Conservation (phyloP, 73 alveolate genomes). For the Paramecium octaurelia region DNA sequence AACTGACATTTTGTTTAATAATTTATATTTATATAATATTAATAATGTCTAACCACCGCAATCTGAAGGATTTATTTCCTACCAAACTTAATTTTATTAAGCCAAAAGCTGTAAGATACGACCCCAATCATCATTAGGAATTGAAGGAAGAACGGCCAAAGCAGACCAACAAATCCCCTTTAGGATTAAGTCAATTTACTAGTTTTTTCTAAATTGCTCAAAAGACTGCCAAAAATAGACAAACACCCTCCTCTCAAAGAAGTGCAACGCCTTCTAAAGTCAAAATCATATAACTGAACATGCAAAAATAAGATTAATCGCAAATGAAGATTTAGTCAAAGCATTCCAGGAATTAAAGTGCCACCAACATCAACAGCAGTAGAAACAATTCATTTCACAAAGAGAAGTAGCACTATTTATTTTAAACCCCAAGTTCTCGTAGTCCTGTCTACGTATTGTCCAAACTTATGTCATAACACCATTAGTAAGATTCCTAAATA, state of each 20-base stretch:
- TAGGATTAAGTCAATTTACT: neutral
- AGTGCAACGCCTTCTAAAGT: neutral
- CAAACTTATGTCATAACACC: neutral
- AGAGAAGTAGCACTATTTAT: neutral
- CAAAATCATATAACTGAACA: neutral
- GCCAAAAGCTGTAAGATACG: neutral
- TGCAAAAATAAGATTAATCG: neutral
- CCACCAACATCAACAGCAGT: neutral
- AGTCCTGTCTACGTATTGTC: neutral
- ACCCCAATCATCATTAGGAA: neutral
- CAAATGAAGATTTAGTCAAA: neutral
- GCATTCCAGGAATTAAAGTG: conserved; percentile 3
- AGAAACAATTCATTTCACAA: conserved; percentile 15
- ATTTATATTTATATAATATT: neutral
- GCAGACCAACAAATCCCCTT: neutral
- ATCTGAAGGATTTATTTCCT: conserved; percentile 2
- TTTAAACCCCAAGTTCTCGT: neutral
- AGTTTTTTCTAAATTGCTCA: neutral
- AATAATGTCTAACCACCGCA: conserved; percentile 48
- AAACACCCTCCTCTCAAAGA: neutral
- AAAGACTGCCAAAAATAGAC: neutral
- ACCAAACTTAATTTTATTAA: neutral
- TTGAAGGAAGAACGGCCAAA: neutral
- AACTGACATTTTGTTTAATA: neutral
- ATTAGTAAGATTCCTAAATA: neutral